Base-by-base conservation (phyloP, 2,329 filamentous ascomycete species). In the Hirsutella thompsonii region DNA sequence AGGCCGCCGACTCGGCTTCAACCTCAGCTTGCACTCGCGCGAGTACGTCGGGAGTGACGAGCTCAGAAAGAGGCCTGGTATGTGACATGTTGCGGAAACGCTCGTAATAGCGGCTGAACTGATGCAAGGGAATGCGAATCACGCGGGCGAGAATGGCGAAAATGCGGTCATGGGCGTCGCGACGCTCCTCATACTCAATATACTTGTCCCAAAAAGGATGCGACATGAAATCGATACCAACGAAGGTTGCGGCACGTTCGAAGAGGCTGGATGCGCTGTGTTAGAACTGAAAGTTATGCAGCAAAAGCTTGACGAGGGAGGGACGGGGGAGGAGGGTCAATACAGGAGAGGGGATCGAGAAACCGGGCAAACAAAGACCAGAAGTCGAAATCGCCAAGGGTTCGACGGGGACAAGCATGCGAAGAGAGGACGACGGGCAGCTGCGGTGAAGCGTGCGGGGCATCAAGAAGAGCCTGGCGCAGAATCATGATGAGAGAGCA, bases 121-220 rank as follows among this genome's bases (percentile, higher is more conserved):
- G 88, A 56, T 96, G 89, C 76, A 94, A 86, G 1, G 92, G 90
- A 40, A 96, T 88, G 54, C 84, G 76, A 41, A 94, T 83, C 42
- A 95, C 74, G 41, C 89, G 84, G 46, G 74, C 72, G 40, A 94
- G 72, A 42, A 98, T 86, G 33, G 76, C 78, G 52, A 93, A 94
- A 41, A 95, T 85, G 53, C 79, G 86, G 47, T 93, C 85, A 13
- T 82, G 76, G 0, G 83, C 79, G 54, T 94, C 88, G 46, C 90
- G 71, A 2, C 89, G 83, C 58, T 95, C 89, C 59, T 96, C 92
- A 54, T 93, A 96, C 58, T 96, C 92, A 48, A 98, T 78, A 56
- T 94, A 98, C 64, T 94, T 96, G 62, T 98, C 92, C 92, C 92
- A 98, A 66, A 98, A 95, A 1, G 88, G 88, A 57, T 95, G 88